Conservation (phyloP, 164 flowering plant genomes). For the Sedum album region DNA sequence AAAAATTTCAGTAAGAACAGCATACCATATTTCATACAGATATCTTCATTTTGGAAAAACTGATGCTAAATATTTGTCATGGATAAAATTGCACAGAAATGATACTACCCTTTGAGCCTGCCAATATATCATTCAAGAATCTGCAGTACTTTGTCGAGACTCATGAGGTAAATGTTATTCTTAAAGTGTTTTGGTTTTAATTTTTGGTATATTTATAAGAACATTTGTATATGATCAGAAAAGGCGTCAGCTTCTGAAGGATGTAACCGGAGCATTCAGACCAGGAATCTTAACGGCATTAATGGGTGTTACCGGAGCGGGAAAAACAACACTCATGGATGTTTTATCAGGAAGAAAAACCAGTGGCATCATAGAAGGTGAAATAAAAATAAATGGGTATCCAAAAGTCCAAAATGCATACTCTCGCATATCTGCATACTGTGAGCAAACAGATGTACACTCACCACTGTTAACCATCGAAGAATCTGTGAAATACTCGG, state of each 20-base stretch:
- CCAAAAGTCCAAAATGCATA: slow-evolving; percentile 36
- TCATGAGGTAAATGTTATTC: slow-evolving; percentile 18
- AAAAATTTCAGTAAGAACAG: neutral
- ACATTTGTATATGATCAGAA: too few species aligned
- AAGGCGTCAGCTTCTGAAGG: slow-evolving; percentile 29
- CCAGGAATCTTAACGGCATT: slow-evolving; percentile 43
- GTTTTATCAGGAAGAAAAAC: slow-evolving; percentile 45
- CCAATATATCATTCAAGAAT: slow-evolving; percentile 24
- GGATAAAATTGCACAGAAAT: too few species aligned
- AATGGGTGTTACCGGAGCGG: slow-evolving; percentile 46
- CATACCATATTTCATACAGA: too few species aligned
- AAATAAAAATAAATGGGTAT: slow-evolving; percentile 32
- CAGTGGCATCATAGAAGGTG: slow-evolving; percentile 36
- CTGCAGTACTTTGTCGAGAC: slow-evolving; percentile 35
- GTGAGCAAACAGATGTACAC: slow-evolving; percentile 41
- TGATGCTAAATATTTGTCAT: too few species aligned
- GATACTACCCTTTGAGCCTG: slow-evolving; percentile 32
- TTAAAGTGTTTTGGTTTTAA: neutral
- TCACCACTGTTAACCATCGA: slow-evolving; percentile 34
- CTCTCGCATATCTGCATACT: slow-evolving; percentile 40
- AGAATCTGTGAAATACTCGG: slow-evolving; percentile 41
- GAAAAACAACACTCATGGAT: slow-evolving; percentile 42
- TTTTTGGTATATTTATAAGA: neutral
- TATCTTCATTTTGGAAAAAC: too few species aligned
- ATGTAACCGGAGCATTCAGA: slow-evolving; percentile 36